A percentile compares a stretch with the other conserved stretches of the same genome.
Conservation (phyloP, 1,284 basidiomycete genomes). For the Amylostereum areolatum region DNA sequence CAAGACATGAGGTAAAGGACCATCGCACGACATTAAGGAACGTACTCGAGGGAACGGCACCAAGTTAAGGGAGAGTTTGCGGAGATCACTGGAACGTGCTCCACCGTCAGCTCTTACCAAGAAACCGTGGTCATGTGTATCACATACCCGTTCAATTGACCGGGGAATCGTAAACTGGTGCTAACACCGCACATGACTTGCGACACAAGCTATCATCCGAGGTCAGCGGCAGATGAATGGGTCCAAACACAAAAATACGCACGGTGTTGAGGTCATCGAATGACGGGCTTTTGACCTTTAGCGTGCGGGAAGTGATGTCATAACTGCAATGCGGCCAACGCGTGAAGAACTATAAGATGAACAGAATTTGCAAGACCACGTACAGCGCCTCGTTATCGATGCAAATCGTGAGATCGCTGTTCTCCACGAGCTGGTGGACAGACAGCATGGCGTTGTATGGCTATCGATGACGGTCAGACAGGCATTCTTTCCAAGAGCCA, state of each 20-base stretch:
- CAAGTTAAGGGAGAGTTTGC: constrained; percentile 92
- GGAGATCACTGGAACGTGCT: constrained; percentile 63
- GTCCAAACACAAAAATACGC: constrained; percentile 26
- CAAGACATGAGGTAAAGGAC: background rate
- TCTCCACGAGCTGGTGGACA: constrained; percentile 88
- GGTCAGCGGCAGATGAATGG: background rate
- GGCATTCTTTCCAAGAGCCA: background rate
- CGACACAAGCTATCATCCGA: constrained; percentile 53
- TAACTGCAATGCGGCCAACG: constrained; percentile 40
- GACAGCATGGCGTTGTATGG: constrained; percentile 91
- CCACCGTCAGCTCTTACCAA: background rate
- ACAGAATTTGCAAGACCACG: constrained; percentile 16
- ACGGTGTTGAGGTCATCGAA: constrained; percentile 81
- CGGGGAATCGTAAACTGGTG: constrained; percentile 89
- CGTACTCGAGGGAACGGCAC: constrained; percentile 86
- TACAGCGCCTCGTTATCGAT: constrained; percentile 93
- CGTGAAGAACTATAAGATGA: background rate
- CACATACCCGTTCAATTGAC: constrained; percentile 80
- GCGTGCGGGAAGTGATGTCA: constrained; percentile 73
- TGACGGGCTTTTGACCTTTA: constrained; percentile 67
- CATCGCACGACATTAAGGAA: constrained; percentile 4
- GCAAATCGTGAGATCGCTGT: constrained; percentile 85
- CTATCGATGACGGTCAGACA: constrained; percentile 24
- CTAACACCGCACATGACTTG: constrained; percentile 89
- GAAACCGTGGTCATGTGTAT: background rate